Evolutionary conservation across 345 rosid species (phyloP), one percentile per base, ranked within the genome.

Genomic region (Camelina sativa): DNA sequence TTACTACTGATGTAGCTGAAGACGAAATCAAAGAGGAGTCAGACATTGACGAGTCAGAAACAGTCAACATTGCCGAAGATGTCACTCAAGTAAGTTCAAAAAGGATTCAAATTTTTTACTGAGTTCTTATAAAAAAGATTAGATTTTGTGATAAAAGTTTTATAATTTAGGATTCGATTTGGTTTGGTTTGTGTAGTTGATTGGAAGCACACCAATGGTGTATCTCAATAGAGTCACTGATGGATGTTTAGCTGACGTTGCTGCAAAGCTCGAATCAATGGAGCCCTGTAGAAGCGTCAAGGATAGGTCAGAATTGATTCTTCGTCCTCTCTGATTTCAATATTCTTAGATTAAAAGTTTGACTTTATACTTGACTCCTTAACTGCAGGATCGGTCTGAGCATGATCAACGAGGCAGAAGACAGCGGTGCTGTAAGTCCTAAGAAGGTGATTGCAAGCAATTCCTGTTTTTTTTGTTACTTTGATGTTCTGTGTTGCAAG

Each of bases 221-320:
- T 94, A 91, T 84, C 96, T 94, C 67, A 91, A 91, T 81, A 90
- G 86, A 83, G 89, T 91, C 54, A 84, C 91, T 0, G 76, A 84
- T 16, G 92, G 89, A 67, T 90, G 98, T 48, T 83, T 86, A 3
- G 97, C 95, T 10, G 86, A 91, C 57, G 65, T 94, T 79, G 97
- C 97, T 44, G 97, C 96, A 17, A 94, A 94, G 78, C 97, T 94
- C 13, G 97, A 94, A 77, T 94, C 96, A 61, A 88, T 94, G 98
- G 93, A 94, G 76, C 97, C 96, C 25, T 94, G 97, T 79, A 82
- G 89, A 65, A 94, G 97, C 54, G 97, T 90, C 73, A 94, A 94
- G 65, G 97, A 91, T 75, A 87, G 98, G 98, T 91, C 72, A 30
- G 56, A 60, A 64, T 65, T 62, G n/a, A 19, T 80, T 30, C 62